These are phyloP conservation scores for Viola odorata DNA, from an alignment of 345 rosid genomes.

Conservation along the genomic window DNA sequence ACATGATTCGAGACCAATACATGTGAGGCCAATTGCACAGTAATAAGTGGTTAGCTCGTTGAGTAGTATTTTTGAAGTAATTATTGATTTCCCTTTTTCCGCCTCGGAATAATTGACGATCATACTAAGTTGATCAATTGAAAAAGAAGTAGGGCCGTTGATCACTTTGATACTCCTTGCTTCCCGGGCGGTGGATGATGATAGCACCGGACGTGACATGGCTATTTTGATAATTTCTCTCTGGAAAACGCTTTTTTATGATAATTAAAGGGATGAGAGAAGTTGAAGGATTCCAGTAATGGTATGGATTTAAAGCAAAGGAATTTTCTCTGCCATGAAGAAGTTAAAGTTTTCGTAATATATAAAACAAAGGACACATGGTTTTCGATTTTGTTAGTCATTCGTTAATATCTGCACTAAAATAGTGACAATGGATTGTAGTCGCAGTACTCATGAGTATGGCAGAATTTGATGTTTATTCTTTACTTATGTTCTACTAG, in stretches of 20 bases:
- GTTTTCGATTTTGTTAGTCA: background rate
- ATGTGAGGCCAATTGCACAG: conserved; percentile 18
- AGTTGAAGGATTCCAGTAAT: no score
- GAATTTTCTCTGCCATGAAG: conserved; percentile 12
- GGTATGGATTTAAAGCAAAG: no score
- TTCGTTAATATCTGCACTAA: background rate
- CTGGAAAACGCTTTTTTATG: background rate
- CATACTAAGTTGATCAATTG: background rate
- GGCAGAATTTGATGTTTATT: background rate
- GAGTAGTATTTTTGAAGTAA: no score
- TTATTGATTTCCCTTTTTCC: background rate
- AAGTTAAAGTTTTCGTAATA: background rate
- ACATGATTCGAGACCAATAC: conserved; percentile 9
- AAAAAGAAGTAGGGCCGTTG: no score
- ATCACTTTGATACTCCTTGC: no score
- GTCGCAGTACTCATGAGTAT: background rate
- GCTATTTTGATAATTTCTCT: background rate
- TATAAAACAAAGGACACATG: conserved; percentile 1
- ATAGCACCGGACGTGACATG: no score
- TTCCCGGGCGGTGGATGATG: no score
- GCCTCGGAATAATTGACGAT: background rate
- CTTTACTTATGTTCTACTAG: no score
- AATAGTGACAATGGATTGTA: background rate
- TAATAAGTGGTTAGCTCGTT: no score
- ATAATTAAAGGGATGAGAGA: background rate